phyloP scores from a whole-genome alignment of 2,329 filamentous ascomycete species.

The Lachnellula subtilissima region DNA sequence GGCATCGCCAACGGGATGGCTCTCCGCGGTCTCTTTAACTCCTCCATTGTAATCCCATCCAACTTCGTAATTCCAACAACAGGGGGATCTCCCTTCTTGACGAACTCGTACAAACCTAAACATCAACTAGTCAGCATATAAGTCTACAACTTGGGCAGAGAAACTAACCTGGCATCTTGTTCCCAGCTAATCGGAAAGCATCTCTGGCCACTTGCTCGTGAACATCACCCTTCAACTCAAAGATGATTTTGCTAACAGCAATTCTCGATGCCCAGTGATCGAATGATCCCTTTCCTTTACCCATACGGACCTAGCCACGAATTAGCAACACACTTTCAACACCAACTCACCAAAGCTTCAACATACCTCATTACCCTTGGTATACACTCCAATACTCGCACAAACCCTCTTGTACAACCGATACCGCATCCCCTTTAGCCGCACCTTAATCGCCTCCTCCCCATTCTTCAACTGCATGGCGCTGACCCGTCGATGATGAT shows the following conservation, averaged over 20 bases:
- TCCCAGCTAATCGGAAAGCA: slow-evolving; percentile 87
- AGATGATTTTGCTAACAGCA: slow-evolving; percentile 83
- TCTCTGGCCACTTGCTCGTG: slow-evolving; percentile 94
- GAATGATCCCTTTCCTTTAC: slow-evolving; percentile 96
- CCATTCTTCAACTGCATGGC: slow-evolving; percentile 83
- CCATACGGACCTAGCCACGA: slow-evolving; percentile 74
- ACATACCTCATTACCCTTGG: slow-evolving; percentile 82
- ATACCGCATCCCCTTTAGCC: slow-evolving; percentile 87
- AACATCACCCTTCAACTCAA: slow-evolving; percentile 85
- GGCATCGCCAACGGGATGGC: slow-evolving; percentile 26
- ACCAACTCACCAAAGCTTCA: not conserved
- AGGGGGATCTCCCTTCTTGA: slow-evolving; percentile 83
- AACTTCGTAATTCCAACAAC: slow-evolving; percentile 92
- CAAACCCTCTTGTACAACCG: slow-evolving; percentile 85
- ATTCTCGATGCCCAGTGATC: slow-evolving; percentile 94
- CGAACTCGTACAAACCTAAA: slow-evolving; percentile 80
- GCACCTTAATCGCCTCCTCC: slow-evolving; percentile 86
- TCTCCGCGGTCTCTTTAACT: slow-evolving; percentile 74
- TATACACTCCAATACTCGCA: slow-evolving; percentile 92
- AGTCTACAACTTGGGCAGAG: not conserved
- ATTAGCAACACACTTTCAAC: not conserved
- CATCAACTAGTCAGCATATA: slow-evolving; percentile 21
- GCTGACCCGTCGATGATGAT: slow-evolving; percentile 88
- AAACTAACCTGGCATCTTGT: slow-evolving; percentile 82
- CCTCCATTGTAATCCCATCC: slow-evolving; percentile 73